Conservation (phyloP, 345 rosid species). For the Trapa incisa region DNA sequence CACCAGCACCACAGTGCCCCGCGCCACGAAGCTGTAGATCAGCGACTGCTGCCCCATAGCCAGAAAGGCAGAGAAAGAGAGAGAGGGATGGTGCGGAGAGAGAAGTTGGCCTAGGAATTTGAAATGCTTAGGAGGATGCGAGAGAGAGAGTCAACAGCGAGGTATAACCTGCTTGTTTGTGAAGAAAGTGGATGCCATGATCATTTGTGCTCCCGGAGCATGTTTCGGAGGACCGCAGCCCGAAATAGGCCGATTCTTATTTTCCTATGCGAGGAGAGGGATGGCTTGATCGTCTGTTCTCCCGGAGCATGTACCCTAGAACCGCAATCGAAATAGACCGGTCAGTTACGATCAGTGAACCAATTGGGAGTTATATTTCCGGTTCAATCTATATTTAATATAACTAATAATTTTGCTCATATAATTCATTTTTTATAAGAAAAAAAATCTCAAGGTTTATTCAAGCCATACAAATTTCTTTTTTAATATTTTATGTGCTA, state of each 20-base stretch:
- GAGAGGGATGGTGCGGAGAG: neutral
- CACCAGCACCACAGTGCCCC: conserved; percentile 53
- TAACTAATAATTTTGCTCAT: no score
- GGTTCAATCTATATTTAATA: no score
- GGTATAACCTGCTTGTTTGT: neutral
- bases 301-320: neutral
- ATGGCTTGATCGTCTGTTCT: neutral
- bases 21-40: conserved; percentile 63
- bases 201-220: no score
- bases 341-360: no score
- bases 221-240: no score
- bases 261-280: neutral
- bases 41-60: conserved; percentile 50
- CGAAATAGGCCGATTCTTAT: neutral
- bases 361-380: no score
- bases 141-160: neutral
- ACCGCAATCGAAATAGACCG: no score
- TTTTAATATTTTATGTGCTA: no score
- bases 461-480: no score
- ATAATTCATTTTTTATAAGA: no score
- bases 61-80: conserved; percentile 3
- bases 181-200: no score
- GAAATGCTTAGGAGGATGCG: neutral
- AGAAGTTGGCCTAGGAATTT: neutral
- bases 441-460: no score